A percentile compares a stretch with the other conserved stretches of the same genome.
Conservation (phyloP, 2,329 filamentous ascomycete species). For the Penicillium sp. region DNA sequence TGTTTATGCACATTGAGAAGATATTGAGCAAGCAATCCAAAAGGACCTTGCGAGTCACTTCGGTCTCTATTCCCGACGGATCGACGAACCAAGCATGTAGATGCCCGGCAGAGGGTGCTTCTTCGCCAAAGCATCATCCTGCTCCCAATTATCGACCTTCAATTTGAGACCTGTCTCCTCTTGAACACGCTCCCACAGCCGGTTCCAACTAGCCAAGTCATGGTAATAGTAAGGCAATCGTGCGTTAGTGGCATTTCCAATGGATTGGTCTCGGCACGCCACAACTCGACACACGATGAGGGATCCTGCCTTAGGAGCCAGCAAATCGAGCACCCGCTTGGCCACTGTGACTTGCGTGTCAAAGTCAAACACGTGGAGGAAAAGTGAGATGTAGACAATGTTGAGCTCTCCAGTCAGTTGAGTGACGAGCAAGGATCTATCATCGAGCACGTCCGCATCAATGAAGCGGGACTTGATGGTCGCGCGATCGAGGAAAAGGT, state of each 20-base stretch:
- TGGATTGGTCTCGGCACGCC: conserved; percentile 1
- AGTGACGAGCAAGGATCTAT: conserved; percentile 25
- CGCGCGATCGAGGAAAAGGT: conserved; percentile 60
- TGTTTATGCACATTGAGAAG: too few relatives aligned
- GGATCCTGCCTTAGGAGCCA: background rate
- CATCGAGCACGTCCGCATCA: conserved; percentile 44
- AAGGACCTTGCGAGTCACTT: background rate
- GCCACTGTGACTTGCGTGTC: conserved; percentile 17
- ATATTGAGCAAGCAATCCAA: background rate
- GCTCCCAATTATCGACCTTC: conserved; percentile 3
- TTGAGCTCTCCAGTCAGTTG: conserved; percentile 35
- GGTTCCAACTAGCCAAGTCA: conserved; percentile 7
- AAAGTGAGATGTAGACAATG: conserved; percentile 42
- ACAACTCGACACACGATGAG: conserved; percentile 2
- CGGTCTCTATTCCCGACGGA: background rate
- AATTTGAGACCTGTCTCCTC: background rate
- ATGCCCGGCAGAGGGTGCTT: conserved; percentile 6
- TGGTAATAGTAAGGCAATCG: conserved; percentile 10
- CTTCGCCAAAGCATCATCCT: conserved; percentile 2
- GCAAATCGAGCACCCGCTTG: background rate
- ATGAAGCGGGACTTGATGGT: conserved; percentile 30
- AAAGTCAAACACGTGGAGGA: conserved; percentile 45
- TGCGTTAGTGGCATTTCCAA: background rate
- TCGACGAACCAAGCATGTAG: conserved; percentile 7
- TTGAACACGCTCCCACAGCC: conserved; percentile 3